phyloP scores from a whole-genome alignment of 805 yeast species.

The Teunomyces lycoperdinae region DNA sequence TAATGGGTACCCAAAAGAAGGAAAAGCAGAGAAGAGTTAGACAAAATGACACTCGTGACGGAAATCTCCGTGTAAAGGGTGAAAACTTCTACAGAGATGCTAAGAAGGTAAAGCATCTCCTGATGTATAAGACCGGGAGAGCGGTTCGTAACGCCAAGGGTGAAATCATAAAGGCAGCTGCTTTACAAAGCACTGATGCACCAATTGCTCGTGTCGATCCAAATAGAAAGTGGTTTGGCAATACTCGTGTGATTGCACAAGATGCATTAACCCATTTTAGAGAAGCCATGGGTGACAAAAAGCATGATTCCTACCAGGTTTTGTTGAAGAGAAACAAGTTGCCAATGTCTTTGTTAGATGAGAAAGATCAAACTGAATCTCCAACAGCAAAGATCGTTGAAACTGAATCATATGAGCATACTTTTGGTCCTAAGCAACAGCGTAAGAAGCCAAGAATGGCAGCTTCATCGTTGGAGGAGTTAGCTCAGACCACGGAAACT shows the following conservation, averaged over 20 bases:
- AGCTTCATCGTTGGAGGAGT: conserved; percentile 74
- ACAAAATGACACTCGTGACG: conserved; percentile 79
- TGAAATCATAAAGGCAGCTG: conserved; percentile 83
- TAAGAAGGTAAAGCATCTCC: conserved; percentile 81
- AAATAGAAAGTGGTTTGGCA: conserved; percentile 96
- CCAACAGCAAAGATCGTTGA: conserved; percentile 82
- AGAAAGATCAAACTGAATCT: conserved; percentile 70
- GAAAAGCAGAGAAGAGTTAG: conserved; percentile 85
- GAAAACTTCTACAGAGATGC: conserved; percentile 96
- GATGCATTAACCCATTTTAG: conserved; percentile 93
- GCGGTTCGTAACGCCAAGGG: conserved; percentile 86
- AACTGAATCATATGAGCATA: conserved; percentile 74
- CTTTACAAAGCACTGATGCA: conserved; percentile 78
- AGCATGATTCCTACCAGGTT: conserved; percentile 81
- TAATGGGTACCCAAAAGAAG: conserved; percentile 91
- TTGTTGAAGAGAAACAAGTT: conserved; percentile 83
- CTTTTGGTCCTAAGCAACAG: conserved; percentile 95
- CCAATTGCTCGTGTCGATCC: conserved; percentile 96
- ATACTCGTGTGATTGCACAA: conserved; percentile 95
- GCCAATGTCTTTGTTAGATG: conserved; percentile 94
- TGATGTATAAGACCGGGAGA: conserved; percentile 90
- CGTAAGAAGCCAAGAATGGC: conserved; percentile 86
- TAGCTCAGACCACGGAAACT: conserved; percentile 55
- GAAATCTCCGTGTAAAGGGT: conserved; percentile 91
- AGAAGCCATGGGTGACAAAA: conserved; percentile 86